Conservation (phyloP, 306 rosid genomes). For the Purshia tridentata region DNA sequence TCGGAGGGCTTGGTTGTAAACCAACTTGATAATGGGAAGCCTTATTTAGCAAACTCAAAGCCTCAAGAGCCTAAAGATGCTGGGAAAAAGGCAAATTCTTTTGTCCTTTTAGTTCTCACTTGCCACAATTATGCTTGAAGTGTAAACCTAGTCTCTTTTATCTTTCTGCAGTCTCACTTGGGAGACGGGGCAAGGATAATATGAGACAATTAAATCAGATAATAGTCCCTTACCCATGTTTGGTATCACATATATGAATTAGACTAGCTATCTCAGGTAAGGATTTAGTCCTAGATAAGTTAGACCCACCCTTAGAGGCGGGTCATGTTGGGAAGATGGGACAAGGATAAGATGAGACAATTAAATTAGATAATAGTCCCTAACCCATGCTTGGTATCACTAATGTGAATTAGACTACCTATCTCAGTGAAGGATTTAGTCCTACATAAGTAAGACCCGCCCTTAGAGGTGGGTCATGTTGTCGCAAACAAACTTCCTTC, state of each 20-base stretch:
- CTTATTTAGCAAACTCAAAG: slow-evolving; percentile 35
- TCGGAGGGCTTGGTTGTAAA: slow-evolving; percentile 57
- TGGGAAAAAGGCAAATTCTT: slow-evolving; percentile 54
- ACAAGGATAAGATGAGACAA: not conserved
- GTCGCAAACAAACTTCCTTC: not conserved
- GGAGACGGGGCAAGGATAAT: not conserved
- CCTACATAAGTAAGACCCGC: not conserved
- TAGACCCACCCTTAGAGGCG: not conserved
- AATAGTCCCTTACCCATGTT: not conserved
- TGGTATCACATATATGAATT: not conserved
- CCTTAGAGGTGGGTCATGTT: not conserved
- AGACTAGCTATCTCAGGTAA: not conserved
- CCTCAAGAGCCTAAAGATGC: slow-evolving; percentile 40
- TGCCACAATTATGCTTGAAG: slow-evolving; percentile 17
- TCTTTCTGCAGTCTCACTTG: not conserved
- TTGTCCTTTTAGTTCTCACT: slow-evolving; percentile 31
- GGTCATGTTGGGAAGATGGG: slow-evolving; percentile 5
- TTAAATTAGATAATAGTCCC: not conserved
- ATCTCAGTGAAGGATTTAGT: not conserved
- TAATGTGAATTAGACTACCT: not conserved
- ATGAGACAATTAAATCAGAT: not conserved
- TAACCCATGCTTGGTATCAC: not conserved
- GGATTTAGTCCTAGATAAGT: not conserved
- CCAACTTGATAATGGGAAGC: slow-evolving; percentile 45
- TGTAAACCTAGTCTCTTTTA: not conserved